A percentile compares a stretch with the other conserved stretches of the same genome.
Evolutionary conservation across 2,329 filamentous ascomycete species (phyloP).

Genomic region (Arthrinium phaeospermum): DNA sequence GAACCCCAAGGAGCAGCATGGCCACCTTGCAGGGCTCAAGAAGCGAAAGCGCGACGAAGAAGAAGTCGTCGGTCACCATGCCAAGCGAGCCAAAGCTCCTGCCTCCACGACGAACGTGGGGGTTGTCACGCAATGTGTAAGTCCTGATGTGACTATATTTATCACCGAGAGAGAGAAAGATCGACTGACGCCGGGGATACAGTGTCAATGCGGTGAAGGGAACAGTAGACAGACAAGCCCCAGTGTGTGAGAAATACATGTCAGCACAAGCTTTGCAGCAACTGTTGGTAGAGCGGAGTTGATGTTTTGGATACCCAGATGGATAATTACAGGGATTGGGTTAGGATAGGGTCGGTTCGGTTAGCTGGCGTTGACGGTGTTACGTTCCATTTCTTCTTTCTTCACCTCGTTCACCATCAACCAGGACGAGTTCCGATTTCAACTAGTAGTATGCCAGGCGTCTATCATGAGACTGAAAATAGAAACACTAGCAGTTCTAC

Average conservation of each 20-base stretch:
- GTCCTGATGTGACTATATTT: slow-evolving; percentile 18
- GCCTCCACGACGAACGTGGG: not conserved
- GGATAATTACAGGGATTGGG: not conserved
- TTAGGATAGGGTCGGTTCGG: not conserved
- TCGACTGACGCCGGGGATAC: not conserved
- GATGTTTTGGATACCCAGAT: not conserved
- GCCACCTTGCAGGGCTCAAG: not conserved
- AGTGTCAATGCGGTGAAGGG: slow-evolving; percentile 34
- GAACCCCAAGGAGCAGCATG: not conserved
- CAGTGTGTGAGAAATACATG: slow-evolving; percentile 20
- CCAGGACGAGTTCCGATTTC: not conserved
- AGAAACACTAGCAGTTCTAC: not conserved
- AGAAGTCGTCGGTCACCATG: slow-evolving; percentile 8
- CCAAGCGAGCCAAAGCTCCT: slow-evolving; percentile 17
- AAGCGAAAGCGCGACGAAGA: slow-evolving; percentile 22
- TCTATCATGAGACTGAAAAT: not conserved
- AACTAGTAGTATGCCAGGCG: not conserved
- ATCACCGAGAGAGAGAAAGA: not conserved
- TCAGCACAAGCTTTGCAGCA: slow-evolving; percentile 22
- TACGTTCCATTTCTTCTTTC: not conserved
- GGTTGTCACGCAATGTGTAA: slow-evolving; percentile 22
- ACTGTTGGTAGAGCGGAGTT: slow-evolving; percentile 10
- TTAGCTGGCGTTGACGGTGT: not conserved
- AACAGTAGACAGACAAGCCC: slow-evolving; percentile 22
- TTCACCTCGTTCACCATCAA: not conserved